Evolutionary conservation across 140 eudicot species (phyloP).

Genomic region (Anethum foeniculum): DNA sequence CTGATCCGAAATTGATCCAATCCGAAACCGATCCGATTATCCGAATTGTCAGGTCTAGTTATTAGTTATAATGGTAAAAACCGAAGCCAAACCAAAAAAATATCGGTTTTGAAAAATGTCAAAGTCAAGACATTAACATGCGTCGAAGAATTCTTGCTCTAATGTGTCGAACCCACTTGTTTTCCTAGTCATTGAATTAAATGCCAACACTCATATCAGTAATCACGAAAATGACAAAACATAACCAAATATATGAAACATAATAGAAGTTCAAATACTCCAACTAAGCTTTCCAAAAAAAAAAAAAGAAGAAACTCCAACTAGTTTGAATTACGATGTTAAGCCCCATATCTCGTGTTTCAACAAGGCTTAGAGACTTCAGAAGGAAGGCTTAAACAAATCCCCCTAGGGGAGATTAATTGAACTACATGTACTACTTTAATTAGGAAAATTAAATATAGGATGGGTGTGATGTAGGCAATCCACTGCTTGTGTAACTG

Average conservation of each 20-base stretch:
- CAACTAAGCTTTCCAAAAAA: no score
- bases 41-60: no score
- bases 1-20: no score
- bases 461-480: conserved; percentile 34
- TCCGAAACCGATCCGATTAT: no score
- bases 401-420: neutral
- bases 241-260: neutral
- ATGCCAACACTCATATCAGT: neutral
- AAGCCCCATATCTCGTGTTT: neutral
- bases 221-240: neutral
- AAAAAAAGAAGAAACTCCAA: neutral
- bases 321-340: neutral
- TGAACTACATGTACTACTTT: neutral
- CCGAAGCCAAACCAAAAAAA: no score
- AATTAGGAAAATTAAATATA: conserved; percentile 17
- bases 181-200: neutral
- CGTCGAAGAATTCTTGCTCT: no score
- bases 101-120: no score
- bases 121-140: no score
- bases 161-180: neutral
- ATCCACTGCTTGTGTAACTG: conserved; percentile 20
- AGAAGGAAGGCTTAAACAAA: neutral
- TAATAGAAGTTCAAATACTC: neutral
- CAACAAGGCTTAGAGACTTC: neutral
- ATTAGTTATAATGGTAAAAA: no score